Base-by-base conservation (phyloP, 2,329 filamentous ascomycete species). In the Sporothrix globosa region DNA sequence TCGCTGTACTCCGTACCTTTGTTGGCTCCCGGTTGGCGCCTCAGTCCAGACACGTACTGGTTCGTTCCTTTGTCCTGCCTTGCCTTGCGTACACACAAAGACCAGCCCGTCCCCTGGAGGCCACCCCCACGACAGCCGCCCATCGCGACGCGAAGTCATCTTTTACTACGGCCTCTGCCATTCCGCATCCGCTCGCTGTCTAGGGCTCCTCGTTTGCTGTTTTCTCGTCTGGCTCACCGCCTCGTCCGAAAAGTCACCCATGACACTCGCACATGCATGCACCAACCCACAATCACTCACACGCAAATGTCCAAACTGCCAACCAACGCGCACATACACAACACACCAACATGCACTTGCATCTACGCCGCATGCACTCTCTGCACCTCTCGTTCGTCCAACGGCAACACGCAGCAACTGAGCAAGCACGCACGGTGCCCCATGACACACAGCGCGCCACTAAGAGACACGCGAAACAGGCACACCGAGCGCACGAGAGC, bases 181-280 rank as follows among this genome's bases (percentile, higher is more conserved):
- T 58, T 13, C 19, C n/a, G n/a, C n/a, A 60, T 41, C 19, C 6
- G 21, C n/a, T 27, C 50, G n/a, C 21, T 14, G 10, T 53, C n/a
- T 21, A 10, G 21, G n/a, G 34, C 19, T 24, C 50, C 50, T 53
- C n/a, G 44, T 48, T 68, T 56, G 50, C 50, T 30, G 41, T 65
- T 52, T 17, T 61, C 56, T 50, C 50, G 53, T 19, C 41, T n/a
- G 44, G 54, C 56, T 61, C 44, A 69, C 67, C 67, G 67, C 67
- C 67, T 61, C 54, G 54, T 61, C 34, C 56, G 30, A 19, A 67
- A 53, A 52, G 27, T 46, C 19, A 14, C 27, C 44, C 63, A 41
- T 54, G 63, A 53, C 30, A 67, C 27, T 44, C 46, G 61, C 46
- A 67, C 63, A 27, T 66, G 61, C 61, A 66, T 66, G 24, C 61